phyloP scores from a whole-genome alignment of 257 asterid genomes.

The Jaltomata sinuosa region DNA sequence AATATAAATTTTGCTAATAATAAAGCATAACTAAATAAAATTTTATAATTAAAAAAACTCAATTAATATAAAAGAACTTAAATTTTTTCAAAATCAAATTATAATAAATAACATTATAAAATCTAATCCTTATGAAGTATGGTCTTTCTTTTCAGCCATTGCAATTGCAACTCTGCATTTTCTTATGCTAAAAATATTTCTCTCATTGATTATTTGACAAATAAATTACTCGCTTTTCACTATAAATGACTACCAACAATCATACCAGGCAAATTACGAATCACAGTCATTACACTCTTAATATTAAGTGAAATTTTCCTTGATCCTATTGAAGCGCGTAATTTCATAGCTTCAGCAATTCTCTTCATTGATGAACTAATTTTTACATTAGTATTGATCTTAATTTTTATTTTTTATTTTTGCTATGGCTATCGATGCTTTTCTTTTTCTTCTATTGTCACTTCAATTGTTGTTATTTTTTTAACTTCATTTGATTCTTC shows the following conservation, averaged over 20 bases:
- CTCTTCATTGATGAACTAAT: background rate
- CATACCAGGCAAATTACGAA: background rate
- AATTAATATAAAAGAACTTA: background rate
- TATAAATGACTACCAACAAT: background rate
- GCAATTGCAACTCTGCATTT: background rate
- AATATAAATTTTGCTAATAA: no score
- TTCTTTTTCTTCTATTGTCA: background rate
- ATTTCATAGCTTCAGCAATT: background rate
- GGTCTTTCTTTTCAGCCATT: background rate
- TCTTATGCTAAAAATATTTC: background rate
- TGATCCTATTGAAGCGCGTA: background rate
- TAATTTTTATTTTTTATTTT: background rate
- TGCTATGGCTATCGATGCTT: background rate
- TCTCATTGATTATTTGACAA: background rate
- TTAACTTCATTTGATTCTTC: background rate
- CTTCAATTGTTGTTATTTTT: background rate
- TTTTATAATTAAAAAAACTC: background rate
- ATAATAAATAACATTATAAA: background rate
- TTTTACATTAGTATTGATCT: background rate
- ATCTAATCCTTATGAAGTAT: background rate
- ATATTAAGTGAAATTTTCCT: background rate
- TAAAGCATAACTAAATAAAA: no score
- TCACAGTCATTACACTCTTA: background rate
- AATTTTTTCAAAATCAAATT: background rate
- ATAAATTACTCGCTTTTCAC: background rate